Evolutionary conservation across 2,329 filamentous ascomycete species (phyloP).

Genomic region (Scolecobasidium constrictum): DNA sequence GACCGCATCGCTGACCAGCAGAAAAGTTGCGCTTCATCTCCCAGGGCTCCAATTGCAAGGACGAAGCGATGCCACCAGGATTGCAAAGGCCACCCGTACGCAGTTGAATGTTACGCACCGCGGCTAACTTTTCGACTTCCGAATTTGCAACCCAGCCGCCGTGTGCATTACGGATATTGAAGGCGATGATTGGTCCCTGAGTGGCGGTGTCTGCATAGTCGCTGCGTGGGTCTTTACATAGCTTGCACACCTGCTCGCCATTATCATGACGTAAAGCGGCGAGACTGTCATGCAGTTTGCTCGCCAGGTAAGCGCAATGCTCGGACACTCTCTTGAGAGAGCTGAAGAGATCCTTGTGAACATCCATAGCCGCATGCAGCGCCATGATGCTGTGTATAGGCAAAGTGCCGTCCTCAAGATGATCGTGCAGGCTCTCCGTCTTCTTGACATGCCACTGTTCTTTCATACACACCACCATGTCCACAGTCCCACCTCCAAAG

Average conservation of each 20-base stretch:
- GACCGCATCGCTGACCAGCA: slow-evolving; percentile 72
- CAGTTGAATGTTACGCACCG: slow-evolving; percentile 68
- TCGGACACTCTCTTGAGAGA: slow-evolving; percentile 57
- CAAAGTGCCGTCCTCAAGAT: slow-evolving; percentile 81
- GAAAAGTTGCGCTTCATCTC: slow-evolving; percentile 81
- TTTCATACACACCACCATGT: slow-evolving; percentile 69
- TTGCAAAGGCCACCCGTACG: slow-evolving; percentile 88
- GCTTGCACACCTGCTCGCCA: slow-evolving; percentile 48
- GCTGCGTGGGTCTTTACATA: slow-evolving; percentile 44
- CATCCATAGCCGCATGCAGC: slow-evolving; percentile 60
- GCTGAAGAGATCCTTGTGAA: slow-evolving; percentile 59
- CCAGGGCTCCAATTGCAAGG: slow-evolving; percentile 63
- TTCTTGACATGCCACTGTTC: slow-evolving; percentile 79
- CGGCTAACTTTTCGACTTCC: slow-evolving; percentile 80
- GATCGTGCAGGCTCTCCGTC: slow-evolving; percentile 59
- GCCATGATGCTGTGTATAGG: slow-evolving; percentile 87
- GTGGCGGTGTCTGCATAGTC: slow-evolving; percentile 32
- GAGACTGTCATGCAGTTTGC: slow-evolving; percentile 49
- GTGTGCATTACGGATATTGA: slow-evolving; percentile 62
- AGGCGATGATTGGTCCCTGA: slow-evolving; percentile 68
- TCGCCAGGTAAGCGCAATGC: slow-evolving; percentile 59
- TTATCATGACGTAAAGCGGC: slow-evolving; percentile 57
- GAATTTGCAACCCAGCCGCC: slow-evolving; percentile 69
- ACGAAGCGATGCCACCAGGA: slow-evolving; percentile 69
- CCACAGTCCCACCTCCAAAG: slow-evolving; percentile 91